Percentiles rank a stretch among this genome's conserved stretches.
Evolutionary conservation across 257 asterid species (phyloP).

Genomic region (Galeopsis tetrahit): DNA sequence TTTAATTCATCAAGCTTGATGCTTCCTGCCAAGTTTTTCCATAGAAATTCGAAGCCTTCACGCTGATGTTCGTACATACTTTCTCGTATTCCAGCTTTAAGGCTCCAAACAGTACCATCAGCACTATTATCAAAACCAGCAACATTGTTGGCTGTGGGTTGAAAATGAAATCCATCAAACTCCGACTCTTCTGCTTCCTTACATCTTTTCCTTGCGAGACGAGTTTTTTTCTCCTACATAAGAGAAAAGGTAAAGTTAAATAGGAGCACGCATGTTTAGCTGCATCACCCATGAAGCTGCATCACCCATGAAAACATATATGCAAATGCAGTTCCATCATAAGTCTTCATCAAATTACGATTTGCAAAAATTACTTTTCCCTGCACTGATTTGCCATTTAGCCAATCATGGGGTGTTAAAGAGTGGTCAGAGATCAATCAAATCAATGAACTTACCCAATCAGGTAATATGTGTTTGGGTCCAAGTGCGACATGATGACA

Average conservation of each 20-base stretch:
- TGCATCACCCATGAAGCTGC: neutral
- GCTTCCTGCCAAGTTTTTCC: constrained; percentile 68
- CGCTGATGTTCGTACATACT: constrained; percentile 62
- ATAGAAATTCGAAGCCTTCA: constrained; percentile 68
- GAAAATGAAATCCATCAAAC: constrained; percentile 27
- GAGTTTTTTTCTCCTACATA: constrained; percentile 35
- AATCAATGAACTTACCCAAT: constrained; percentile 53
- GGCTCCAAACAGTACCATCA: constrained; percentile 58
- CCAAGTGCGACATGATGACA: constrained; percentile 46
- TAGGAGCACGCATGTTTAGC: neutral
- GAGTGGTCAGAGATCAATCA: neutral
- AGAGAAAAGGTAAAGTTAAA: constrained; percentile 13
- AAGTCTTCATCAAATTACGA: neutral
- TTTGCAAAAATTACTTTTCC: neutral
- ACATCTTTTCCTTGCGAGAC: constrained; percentile 7
- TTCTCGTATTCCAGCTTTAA: constrained; percentile 42
- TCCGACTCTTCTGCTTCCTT: constrained; percentile 19
- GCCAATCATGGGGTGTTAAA: neutral
- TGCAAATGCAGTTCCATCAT: constrained; percentile 8
- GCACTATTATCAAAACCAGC: neutral
- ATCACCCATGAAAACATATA: neutral
- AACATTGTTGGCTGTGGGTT: constrained; percentile 20
- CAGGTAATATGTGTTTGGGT: constrained; percentile 47
- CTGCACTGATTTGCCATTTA: constrained; percentile 1
- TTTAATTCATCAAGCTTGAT: constrained; percentile 43